phyloP scores from a whole-genome alignment of 371 early-diverging fungal species.

The Mucor piriformis region DNA sequence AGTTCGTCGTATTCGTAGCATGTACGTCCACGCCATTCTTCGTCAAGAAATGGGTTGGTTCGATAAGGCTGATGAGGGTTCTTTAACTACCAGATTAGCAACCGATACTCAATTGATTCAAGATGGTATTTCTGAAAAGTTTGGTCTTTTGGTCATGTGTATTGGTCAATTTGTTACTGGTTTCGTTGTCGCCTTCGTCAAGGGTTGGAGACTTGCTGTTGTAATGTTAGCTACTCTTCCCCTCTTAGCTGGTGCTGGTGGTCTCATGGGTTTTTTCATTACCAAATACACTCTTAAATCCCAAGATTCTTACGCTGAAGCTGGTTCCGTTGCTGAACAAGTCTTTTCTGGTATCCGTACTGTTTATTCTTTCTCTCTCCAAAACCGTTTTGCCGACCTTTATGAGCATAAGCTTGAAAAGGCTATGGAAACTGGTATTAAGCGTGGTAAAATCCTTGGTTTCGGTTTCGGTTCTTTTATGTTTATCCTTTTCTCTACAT shows the following conservation, averaged over 20 bases:
- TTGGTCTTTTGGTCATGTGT: slow-evolving; percentile 71
- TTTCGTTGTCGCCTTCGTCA: slow-evolving; percentile 83
- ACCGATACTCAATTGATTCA: slow-evolving; percentile 80
- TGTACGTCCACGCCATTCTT: slow-evolving; percentile 77
- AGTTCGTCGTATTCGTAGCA: slow-evolving; percentile 42
- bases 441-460: slow-evolving; percentile 57
- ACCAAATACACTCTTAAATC: slow-evolving; percentile 48
- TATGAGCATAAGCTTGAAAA: slow-evolving; percentile 61
- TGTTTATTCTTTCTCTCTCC: slow-evolving; percentile 82
- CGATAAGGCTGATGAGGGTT: slow-evolving; percentile 74
- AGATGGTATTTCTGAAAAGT: slow-evolving; percentile 89
- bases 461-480: slow-evolving; percentile 65
- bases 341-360: slow-evolving; percentile 87
- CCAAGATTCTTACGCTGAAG: slow-evolving; percentile 50
- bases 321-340: slow-evolving; percentile 60
- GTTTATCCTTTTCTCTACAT: slow-evolving; percentile 67
- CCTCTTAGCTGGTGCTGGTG: slow-evolving; percentile 52
- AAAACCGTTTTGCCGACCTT: slow-evolving; percentile 64
- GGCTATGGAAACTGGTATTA: slow-evolving; percentile 61
- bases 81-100: slow-evolving; percentile 76
- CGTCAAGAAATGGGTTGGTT: slow-evolving; percentile 94
- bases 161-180: slow-evolving; percentile 83
- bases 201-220: slow-evolving; percentile 81
- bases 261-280: slow-evolving; percentile 72
- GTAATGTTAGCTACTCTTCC: slow-evolving; percentile 80